Evolutionary conservation across 306 rosid genomes (phyloP).

Genomic region (Erythrophleum fordii): DNA sequence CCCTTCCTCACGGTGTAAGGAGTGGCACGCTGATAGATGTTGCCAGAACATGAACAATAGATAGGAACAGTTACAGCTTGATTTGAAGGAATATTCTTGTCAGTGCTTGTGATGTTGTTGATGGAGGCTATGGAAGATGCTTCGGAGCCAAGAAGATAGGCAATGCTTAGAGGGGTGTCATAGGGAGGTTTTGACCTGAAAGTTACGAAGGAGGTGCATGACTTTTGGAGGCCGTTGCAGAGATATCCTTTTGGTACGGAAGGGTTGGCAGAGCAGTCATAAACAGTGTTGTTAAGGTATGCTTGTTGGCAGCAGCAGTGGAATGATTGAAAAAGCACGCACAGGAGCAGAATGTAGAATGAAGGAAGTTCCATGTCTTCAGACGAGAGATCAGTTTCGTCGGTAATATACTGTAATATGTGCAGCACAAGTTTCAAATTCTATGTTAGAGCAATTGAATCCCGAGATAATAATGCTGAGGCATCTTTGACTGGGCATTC

Average conservation of each 20-base stretch:
- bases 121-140: conserved; percentile 53
- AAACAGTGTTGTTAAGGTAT: conserved; percentile 42
- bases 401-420: too few species aligned
- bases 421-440: too few species aligned
- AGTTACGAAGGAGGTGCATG: conserved; percentile 52
- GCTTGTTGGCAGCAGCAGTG: conserved; percentile 44
- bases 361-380: conserved; percentile 16
- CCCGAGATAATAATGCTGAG: too few species aligned
- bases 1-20: conserved; percentile 30
- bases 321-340: conserved; percentile 22
- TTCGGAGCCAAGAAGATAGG: conserved; percentile 54
- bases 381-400: too few species aligned
- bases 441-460: not conserved
- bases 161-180: conserved; percentile 44
- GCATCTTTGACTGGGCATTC: not conserved
- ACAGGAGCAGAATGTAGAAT: too few species aligned
- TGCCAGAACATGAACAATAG: conserved; percentile 56
- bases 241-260: not conserved
- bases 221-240: not conserved
- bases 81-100: conserved; percentile 41
- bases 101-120: conserved; percentile 37
- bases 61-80: conserved; percentile 53
- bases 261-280: conserved; percentile 42
- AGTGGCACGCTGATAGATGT: conserved; percentile 51
- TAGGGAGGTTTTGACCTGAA: conserved; percentile 33